These are phyloP conservation scores for Citropsis articulata DNA, from an alignment of 345 rosid genomes.

Conservation along the genomic window DNA sequence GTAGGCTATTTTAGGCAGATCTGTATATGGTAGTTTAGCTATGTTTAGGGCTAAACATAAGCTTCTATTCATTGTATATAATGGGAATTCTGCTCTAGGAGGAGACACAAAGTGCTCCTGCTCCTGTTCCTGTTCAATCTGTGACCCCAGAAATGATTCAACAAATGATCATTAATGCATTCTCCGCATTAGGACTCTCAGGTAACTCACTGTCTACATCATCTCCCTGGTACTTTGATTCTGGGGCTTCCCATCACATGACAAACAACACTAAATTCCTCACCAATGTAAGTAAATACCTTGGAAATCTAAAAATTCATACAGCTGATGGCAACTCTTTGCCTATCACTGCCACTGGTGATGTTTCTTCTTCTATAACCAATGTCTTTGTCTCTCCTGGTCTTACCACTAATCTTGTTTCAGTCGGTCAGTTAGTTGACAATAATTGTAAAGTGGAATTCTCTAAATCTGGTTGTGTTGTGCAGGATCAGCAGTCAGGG, in stretches of 20 bases:
- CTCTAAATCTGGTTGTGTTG: background rate
- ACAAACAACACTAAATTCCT: background rate
- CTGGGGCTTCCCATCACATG: background rate
- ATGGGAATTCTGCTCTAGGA: no score
- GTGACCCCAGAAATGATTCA: conserved; percentile 6
- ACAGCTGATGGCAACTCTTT: background rate
- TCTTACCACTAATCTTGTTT: conserved; percentile 9
- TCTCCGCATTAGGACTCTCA: conserved; percentile 8
- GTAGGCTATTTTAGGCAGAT: no score
- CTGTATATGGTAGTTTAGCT: no score
- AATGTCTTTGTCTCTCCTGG: conserved; percentile 5
- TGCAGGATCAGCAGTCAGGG: background rate
- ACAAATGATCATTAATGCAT: conserved; percentile 5
- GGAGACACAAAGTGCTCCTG: no score
- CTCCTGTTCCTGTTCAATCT: background rate
- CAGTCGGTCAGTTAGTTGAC: background rate
- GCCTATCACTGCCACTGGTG: background rate
- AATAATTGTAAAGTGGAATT: background rate
- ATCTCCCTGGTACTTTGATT: conserved; percentile 3
- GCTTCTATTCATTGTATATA: no score
- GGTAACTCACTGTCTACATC: background rate
- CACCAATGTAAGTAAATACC: background rate
- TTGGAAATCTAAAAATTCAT: conserved; percentile 6
- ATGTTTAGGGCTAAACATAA: no score
- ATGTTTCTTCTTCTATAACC: background rate